Evolutionary conservation across 495 filamentous ascomycete genomes (phyloP), one percentile per base, ranked within the genome.

Genomic region (Annulohypoxylon bovei): DNA sequence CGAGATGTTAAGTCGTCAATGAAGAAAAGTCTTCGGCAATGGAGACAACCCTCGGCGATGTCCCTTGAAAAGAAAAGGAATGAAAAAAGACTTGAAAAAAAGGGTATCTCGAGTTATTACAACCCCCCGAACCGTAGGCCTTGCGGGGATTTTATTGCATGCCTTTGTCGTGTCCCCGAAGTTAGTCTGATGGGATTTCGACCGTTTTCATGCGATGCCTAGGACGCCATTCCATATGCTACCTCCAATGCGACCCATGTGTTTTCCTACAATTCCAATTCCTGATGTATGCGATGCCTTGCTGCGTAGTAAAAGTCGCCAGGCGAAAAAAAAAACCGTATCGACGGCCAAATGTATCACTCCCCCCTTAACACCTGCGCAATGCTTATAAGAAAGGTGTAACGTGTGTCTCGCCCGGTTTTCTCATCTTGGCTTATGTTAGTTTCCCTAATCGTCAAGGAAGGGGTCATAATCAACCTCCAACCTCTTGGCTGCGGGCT

Each of bases 401-500:
- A n/a, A 14, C 27, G 50, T 52, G 8, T 65, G 14, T 18, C 16
- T 16, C 40, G 42, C 23, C 25, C 28, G 30, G 37, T 12, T 30
- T 11, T 49, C 20, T 68, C 44, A 66, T 39, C 68, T 61, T 66
- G 16, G n/a, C n/a, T 39, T 30, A 56, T 52, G 59, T 63, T 64
- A 61, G 54, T 50, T 61, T 66, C 16, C 37, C 65, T 47, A 66
- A n/a, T 39, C 47, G 53, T 75, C 74, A 33, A 39, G 62, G 73
- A 81, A 50, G 70, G 81, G 76, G 63, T 77, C 75, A 55, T 68
- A 35, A 47, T 80, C 79, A 68, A 82, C 78, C 66, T 83, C 83
- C 32, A 83, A 72, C 72, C 82, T 78, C 81, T 85, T 84, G 28
- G 79, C 77, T 35, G 82, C 79, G 12, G 77, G 81, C 67, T 83